Percentiles rank a stretch among this genome's conserved stretches.
These are phyloP conservation scores for Metrosideros polymorpha DNA, from an alignment of 441 rosid species.

Conservation along the genomic window DNA sequence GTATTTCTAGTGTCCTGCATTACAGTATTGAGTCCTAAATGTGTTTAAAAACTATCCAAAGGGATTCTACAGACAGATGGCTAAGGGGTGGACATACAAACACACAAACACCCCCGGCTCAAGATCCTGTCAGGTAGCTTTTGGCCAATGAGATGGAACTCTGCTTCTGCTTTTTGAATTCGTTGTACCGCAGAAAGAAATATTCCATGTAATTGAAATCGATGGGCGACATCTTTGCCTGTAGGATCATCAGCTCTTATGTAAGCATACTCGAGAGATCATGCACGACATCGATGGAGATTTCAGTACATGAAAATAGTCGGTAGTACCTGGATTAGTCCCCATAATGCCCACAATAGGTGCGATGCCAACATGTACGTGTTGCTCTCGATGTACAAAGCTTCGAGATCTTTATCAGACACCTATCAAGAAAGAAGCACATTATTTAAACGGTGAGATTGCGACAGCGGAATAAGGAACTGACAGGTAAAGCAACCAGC, in stretches of 20 bases:
- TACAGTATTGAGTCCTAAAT: neutral
- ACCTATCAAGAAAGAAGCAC: conserved; percentile 29
- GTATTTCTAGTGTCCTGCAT: neutral
- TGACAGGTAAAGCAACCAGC: neutral
- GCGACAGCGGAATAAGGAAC: neutral
- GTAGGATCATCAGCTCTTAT: neutral
- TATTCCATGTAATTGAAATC: conserved; percentile 79
- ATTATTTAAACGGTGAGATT: neutral
- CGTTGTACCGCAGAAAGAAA: conserved; percentile 80
- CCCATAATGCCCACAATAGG: conserved; percentile 93
- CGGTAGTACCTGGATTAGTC: conserved; percentile 74
- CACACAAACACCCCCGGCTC: neutral
- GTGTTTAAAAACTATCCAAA: neutral
- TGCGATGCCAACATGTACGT: conserved; percentile 76
- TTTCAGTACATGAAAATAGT: neutral
- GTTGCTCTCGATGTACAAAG: conserved; percentile 57
- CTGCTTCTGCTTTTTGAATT: conserved; percentile 72
- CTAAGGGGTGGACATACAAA: neutral
- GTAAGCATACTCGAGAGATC: neutral
- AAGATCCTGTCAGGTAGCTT: conserved; percentile 31
- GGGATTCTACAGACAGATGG: neutral
- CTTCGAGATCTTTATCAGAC: conserved; percentile 46
- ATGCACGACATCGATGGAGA: neutral
- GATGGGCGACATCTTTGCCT: conserved; percentile 98
- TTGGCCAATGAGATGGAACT: conserved; percentile 39